Conservation (phyloP, 2,329 filamentous ascomycete species). For the Chaetomiaceae sp. region DNA sequence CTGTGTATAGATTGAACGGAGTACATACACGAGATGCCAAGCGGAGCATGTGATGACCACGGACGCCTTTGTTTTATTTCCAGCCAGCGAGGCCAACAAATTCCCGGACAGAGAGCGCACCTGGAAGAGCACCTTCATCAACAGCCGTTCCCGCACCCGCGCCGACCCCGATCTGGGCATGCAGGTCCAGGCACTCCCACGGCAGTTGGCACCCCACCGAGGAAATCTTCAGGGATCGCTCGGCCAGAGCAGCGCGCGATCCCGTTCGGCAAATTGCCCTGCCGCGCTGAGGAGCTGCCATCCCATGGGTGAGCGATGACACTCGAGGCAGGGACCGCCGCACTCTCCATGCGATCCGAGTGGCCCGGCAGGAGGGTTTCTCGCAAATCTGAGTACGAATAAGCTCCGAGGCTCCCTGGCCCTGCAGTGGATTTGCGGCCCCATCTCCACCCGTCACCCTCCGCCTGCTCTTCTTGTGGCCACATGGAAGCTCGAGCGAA, state of each 20-base stretch:
- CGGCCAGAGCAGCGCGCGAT: constrained; percentile 6
- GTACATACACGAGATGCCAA: too few species aligned
- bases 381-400: constrained; percentile 14
- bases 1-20: too few species aligned
- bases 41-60: too few species aligned
- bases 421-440: constrained; percentile 7
- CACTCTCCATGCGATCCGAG: constrained; percentile 11
- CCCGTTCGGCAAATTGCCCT: constrained; percentile 22
- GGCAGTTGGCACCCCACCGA: constrained; percentile 14
- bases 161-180: constrained; percentile 14
- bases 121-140: too few species aligned
- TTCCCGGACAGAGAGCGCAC: too few species aligned
- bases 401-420: background rate
- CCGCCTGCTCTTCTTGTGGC: constrained; percentile 21
- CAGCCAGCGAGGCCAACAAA: too few species aligned
- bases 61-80: too few species aligned
- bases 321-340: too few species aligned
- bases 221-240: constrained; percentile 4
- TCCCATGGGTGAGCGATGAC: too few species aligned
- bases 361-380: constrained; percentile 13
- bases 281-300: constrained; percentile 14
- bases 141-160: too few species aligned
- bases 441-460: constrained; percentile 17
- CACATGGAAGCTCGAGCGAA: constrained; percentile 22
- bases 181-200: constrained; percentile 15